Evolutionary conservation across 2,329 filamentous ascomycete genomes (phyloP), one percentile per base, ranked within the genome.

Genomic region (Verticillium nonalfalfae): DNA sequence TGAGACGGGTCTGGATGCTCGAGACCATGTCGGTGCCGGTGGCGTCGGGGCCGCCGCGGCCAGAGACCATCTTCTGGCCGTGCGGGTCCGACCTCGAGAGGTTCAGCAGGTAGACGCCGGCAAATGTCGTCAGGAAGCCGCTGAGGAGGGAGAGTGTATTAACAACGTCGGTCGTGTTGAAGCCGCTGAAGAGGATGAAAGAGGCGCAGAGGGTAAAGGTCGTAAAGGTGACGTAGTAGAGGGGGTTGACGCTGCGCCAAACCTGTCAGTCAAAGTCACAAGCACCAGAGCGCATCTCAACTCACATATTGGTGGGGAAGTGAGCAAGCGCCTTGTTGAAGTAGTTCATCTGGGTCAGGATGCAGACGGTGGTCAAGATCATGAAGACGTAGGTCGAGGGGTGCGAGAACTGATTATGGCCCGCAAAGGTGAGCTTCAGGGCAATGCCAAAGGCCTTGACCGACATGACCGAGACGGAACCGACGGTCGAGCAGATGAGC

Each of bases 341-440:
- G 77, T 99, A 99, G 77, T 99, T 99, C 95, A 99, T 98, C 81
- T 99, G 95, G 9, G 93, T 97, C 67, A 99, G 76, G 72, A 99
- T 98, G 80, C 95, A 99, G 66, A 97, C 91, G 3, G 84, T 82
- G 0, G 93, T 95, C 66, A 98, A 86, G 67, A 99, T 97, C 76
- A 94, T 88, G 74, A 99, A 99, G 65, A 97, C 93, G 70, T 99
- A 99, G 63, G 96, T 99, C 58, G 93, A 97, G 2, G 96, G 91
- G 69, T 96, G 91, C 5, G 86, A 87, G 75, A 99, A 97, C 75
- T 99, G 95, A 76, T 99, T 99, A 76, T 96, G 90, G 60, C 94
- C 95, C 57, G 84, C 87, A 67, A 99, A 86, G 0, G 94, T 98
- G 71, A 99, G 87, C 78, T 99, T 99, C 67, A 99, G 82, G 39